Conservation (phyloP, 1,139 yeast genomes). For the Zhuliangozyma parablackwelliae region DNA sequence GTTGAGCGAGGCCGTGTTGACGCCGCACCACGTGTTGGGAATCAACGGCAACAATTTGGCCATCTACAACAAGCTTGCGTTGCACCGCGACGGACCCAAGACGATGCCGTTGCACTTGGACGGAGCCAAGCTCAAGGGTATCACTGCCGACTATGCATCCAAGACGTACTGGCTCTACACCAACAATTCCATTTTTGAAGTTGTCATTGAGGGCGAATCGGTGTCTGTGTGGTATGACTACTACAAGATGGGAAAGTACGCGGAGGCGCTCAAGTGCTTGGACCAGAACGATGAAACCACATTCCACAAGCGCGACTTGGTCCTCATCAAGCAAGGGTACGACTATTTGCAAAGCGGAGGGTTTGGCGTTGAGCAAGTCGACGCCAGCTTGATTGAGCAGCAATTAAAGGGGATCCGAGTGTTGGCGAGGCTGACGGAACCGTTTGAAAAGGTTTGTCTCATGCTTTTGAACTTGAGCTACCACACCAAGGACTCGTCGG, state of each 20-base stretch:
- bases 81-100: constrained; percentile 9
- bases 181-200: constrained; percentile 28
- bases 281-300: constrained; percentile 18
- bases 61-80: constrained; percentile 23
- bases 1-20: constrained; percentile 13
- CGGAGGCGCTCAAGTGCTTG: constrained; percentile 59
- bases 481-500: constrained; percentile 1
- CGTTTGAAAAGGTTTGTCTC: constrained; percentile 70
- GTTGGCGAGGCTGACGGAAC: constrained; percentile 60
- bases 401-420: constrained; percentile 56
- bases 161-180: constrained; percentile 23
- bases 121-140: constrained; percentile 47
- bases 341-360: constrained; percentile 43
- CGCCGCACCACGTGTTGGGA: constrained; percentile 24
- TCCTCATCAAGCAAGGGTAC: constrained; percentile 64
- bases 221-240: constrained; percentile 74
- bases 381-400: constrained; percentile 16
- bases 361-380: constrained; percentile 26
- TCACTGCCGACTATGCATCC: constrained; percentile 52
- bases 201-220: constrained; percentile 66
- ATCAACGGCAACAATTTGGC: constrained; percentile 14
- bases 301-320: constrained; percentile 46
- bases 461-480: constrained; percentile 47
- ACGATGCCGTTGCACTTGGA: constrained; percentile 8
- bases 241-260: constrained; percentile 57